Evolutionary conservation across 331 rosid genomes (phyloP).

Genomic region (Saraca asoca): DNA sequence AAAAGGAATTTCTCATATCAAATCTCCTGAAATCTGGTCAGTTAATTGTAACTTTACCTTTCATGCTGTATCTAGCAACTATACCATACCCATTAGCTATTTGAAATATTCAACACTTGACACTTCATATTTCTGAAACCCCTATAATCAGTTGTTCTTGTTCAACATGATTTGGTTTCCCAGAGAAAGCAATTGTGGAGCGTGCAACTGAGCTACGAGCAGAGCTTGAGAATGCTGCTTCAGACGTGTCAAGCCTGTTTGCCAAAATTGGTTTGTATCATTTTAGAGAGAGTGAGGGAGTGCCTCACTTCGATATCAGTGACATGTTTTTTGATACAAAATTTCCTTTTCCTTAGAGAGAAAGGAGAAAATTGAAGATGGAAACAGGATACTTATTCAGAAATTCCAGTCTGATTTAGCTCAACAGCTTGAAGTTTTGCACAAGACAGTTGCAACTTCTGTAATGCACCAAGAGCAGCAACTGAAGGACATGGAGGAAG

Average conservation of each 20-base stretch:
- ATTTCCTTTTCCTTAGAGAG: constrained; percentile 56
- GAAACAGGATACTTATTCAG: constrained; percentile 79
- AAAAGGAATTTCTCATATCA: constrained; percentile 84
- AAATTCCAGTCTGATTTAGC: constrained; percentile 88
- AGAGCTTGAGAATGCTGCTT: constrained; percentile 91
- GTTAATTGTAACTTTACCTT: constrained; percentile 25
- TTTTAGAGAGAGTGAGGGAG: too few species aligned
- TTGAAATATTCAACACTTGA: not conserved
- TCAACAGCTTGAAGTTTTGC: constrained; percentile 93
- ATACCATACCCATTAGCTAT: too few species aligned
- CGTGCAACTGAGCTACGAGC: constrained; percentile 78
- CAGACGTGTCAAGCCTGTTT: constrained; percentile 81
- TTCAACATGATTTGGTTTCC: constrained; percentile 4
- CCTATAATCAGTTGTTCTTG: not conserved
- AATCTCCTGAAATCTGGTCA: constrained; percentile 92
- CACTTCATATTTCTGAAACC: not conserved
- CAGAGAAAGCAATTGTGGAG: constrained; percentile 85
- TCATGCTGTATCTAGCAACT: too few species aligned
- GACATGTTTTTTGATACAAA: constrained; percentile 2
- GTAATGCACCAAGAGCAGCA: constrained; percentile 96
- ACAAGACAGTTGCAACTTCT: constrained; percentile 89
- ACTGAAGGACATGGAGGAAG: constrained; percentile 89
- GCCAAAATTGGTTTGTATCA: constrained; percentile 73
- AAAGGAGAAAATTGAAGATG: constrained; percentile 94
- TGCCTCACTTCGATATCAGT: constrained; percentile 21